Evolutionary conservation across 768 basidiomycete genomes (phyloP).

Genomic region (Serendipita sp.): DNA sequence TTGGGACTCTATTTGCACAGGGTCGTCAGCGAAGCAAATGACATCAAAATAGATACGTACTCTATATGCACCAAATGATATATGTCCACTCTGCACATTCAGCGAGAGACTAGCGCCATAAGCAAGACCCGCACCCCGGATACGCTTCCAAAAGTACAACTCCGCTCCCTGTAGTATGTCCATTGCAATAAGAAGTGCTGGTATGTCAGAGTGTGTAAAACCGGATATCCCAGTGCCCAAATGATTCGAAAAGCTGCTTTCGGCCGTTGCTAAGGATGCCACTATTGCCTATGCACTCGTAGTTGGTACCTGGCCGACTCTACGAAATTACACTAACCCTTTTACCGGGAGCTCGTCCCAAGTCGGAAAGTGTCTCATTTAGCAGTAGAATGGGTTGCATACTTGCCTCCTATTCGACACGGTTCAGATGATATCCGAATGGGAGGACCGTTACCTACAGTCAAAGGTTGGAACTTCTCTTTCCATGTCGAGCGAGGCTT

Average conservation of each 20-base stretch:
- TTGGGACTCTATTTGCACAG: conserved; percentile 47
- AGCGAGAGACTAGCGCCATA: conserved; percentile 70
- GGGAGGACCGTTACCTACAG: conserved; percentile 27
- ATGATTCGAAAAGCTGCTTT: conserved; percentile 78
- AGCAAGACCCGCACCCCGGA: conserved; percentile 87
- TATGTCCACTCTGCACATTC: conserved; percentile 62
- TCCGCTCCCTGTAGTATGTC: conserved; percentile 87
- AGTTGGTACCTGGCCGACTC: not conserved
- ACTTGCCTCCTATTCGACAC: conserved; percentile 15
- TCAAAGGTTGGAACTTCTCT: conserved; percentile 49
- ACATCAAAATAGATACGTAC: conserved; percentile 11
- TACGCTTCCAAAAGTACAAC: conserved; percentile 85
- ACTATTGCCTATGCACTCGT: conserved; percentile 47
- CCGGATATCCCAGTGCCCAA: conserved; percentile 64
- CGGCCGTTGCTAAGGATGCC: conserved; percentile 81
- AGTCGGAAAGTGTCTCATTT: conserved; percentile 48
- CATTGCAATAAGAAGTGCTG: conserved; percentile 68
- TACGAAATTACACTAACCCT: conserved; percentile 30
- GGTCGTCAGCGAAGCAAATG: not conserved
- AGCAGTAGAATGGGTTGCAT: conserved; percentile 53
- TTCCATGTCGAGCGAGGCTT: conserved; percentile 65
- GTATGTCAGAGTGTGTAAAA: conserved; percentile 65
- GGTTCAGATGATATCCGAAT: not conserved
- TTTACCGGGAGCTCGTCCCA: conserved; percentile 56
- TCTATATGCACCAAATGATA: conserved; percentile 64